Conservation (phyloP, 1,139 yeast species). For the Kurtzmaniella quercitrusa region DNA sequence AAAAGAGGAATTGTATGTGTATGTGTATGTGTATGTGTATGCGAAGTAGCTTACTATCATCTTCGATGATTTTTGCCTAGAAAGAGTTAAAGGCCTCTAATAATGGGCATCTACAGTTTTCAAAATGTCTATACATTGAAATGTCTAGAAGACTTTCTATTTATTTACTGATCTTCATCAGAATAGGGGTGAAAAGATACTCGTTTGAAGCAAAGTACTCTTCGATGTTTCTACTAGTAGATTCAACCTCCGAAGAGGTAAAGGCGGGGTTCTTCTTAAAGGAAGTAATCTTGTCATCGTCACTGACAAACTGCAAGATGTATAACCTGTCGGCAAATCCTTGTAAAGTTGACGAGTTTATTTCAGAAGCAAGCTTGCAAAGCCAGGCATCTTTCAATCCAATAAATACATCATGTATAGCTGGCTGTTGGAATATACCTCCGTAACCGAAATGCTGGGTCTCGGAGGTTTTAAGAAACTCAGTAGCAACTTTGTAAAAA, state of each 20-base stretch:
- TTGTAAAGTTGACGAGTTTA: slow-evolving; percentile 4
- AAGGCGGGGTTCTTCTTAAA: slow-evolving; percentile 9
- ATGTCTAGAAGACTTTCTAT: too few relatives aligned
- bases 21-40: too few relatives aligned
- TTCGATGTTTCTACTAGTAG: slow-evolving; percentile 19
- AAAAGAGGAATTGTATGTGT: too few relatives aligned
- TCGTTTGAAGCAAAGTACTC: slow-evolving; percentile 30
- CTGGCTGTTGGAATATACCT: slow-evolving; percentile 17
- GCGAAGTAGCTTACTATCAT: too few relatives aligned
- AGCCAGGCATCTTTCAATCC: slow-evolving; percentile 28
- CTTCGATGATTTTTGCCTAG: too few relatives aligned
- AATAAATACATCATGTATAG: slow-evolving; percentile 16
- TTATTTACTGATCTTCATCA: slow-evolving; percentile 11
- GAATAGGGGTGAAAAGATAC: slow-evolving; percentile 32
- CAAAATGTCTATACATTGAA: too few relatives aligned
- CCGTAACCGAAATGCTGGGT: slow-evolving; percentile 14
- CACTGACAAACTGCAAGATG: slow-evolving; percentile 19
- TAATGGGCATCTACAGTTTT: too few relatives aligned
- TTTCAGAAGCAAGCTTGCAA: slow-evolving; percentile 5
- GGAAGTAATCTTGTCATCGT: not conserved
- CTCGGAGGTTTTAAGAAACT: slow-evolving; percentile 11
- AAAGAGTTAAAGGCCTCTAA: too few relatives aligned
- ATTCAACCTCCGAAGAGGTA: slow-evolving; percentile 13
- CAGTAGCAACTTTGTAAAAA: slow-evolving; percentile 19
- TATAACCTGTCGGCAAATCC: slow-evolving; percentile 22